Conservation (phyloP, 2,329 filamentous ascomycete genomes). For the Pezicula carpinea region DNA sequence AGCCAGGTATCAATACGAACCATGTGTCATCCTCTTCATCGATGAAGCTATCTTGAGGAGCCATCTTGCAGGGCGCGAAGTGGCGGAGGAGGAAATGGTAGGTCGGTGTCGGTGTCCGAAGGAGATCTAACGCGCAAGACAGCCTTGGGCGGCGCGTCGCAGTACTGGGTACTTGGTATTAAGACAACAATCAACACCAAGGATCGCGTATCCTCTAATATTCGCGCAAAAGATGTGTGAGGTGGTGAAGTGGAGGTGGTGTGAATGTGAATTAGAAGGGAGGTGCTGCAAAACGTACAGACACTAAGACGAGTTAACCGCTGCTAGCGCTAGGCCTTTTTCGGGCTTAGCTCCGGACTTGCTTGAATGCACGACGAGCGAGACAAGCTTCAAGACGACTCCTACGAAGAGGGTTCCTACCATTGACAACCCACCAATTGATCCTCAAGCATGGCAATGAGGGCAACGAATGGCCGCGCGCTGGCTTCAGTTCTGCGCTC, state of each 20-base stretch:
- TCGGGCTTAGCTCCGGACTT: neutral
- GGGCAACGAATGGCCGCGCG: constrained; percentile 51
- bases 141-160: constrained; percentile 1
- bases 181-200: constrained; percentile 2
- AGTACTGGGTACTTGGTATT: too few species aligned
- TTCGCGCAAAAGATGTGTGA: too few species aligned
- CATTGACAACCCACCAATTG: constrained; percentile 30
- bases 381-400: neutral
- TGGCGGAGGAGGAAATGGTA: neutral
- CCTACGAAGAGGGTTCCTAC: constrained; percentile 7
- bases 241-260: constrained; percentile 8
- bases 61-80: constrained; percentile 42
- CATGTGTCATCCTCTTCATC: constrained; percentile 68
- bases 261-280: constrained; percentile 8
- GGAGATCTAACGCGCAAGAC: neutral
- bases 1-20: constrained; percentile 36
- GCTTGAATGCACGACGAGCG: neutral
- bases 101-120: neutral
- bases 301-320: too few species aligned
- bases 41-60: constrained; percentile 64
- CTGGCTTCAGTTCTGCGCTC: constrained; percentile 52
- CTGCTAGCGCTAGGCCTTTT: too few species aligned
- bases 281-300: constrained; percentile 5
- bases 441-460: constrained; percentile 52
- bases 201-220: neutral